Conservation (phyloP, 768 basidiomycete genomes). For the Galerina marginata region DNA sequence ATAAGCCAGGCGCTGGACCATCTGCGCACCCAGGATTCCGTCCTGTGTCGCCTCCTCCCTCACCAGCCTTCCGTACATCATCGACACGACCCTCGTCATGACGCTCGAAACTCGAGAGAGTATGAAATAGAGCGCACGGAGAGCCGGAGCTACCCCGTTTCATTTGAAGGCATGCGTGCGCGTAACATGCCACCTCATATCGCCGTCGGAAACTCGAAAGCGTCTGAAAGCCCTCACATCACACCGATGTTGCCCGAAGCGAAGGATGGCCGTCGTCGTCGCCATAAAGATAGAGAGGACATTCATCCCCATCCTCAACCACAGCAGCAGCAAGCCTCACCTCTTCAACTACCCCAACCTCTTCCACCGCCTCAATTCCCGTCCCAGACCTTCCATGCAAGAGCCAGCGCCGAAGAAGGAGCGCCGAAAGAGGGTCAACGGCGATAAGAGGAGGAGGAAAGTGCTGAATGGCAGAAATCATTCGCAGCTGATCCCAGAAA, state of each 20-base stretch:
- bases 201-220: constrained; percentile 40
- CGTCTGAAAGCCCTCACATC: constrained; percentile 67
- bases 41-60: constrained; percentile 38
- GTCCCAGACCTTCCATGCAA: constrained; percentile 29
- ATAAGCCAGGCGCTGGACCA: constrained; percentile 49
- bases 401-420: constrained; percentile 62
- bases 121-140: constrained; percentile 50
- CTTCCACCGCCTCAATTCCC: constrained; percentile 27
- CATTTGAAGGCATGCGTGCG: constrained; percentile 48
- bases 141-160: constrained; percentile 46
- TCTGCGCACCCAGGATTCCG: constrained; percentile 34
- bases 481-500: constrained; percentile 50
- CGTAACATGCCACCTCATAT: constrained; percentile 40
- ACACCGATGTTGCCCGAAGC: constrained; percentile 41
- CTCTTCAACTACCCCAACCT: constrained; percentile 17
- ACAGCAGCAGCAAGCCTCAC: constrained; percentile 26
- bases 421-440: constrained; percentile 51
- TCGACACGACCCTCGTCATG: constrained; percentile 70
- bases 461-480: constrained; percentile 18
- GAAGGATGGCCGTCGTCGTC: constrained; percentile 53
- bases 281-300: constrained; percentile 56
- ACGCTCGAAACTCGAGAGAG: constrained; percentile 53
- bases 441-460: constrained; percentile 29
- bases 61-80: no score
- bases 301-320: constrained; percentile 19